Base-by-base conservation (phyloP, 2,329 filamentous ascomycete genomes). In the Madurella mycetomatis region DNA sequence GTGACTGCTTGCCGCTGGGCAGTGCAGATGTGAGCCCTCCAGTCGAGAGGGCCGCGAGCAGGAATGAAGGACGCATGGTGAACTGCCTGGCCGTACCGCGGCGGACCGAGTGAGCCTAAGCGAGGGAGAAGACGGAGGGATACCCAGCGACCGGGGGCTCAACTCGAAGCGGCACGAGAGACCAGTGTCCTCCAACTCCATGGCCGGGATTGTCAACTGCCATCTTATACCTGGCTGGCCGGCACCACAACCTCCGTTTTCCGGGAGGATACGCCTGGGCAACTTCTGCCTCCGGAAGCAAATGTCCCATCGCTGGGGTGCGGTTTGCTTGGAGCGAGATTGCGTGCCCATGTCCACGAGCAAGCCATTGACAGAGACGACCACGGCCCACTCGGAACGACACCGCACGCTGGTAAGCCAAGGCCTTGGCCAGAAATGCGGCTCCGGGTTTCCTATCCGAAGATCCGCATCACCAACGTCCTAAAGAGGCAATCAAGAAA, bases 41-140 rank as follows among this genome's bases (percentile, higher is more conserved):
- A 30, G 60, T 57, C 19, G 62, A 53, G 41, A 64, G 55, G 39
- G 57, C 59, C 44, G 55, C 55, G 32, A 64, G 45, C 3, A 64
- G 40, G 18, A 49, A 41, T 17, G 60, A 56, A 47, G 55, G 39
- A 34, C 55, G 60, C 62, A 64, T 64, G 16, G 32, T 49, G 41
- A 52, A 13, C 12, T 41, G 13, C 39, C 39, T 37, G 50, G 11
- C 34, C 13, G 34, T 37, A 37, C 13, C 13, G 34, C 34, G 13
- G 34, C 9, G 34, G 13, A 2, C 34, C 34, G 41, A 47, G 16
- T n/a, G 42, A 41, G 25, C 37, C 37, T 46, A 18, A 40, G 40
- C 12, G 51, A 52, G 42, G 17, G 54, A 51, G 17, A 39, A 41
- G 37, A 49, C n/a, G 17, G 37, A 41, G n/a, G 53, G 31, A 12